Percentiles rank a stretch among this genome's conserved stretches.
Conservation (phyloP, 2,329 filamentous ascomycete genomes). For the Aureobasidium namibiae region DNA sequence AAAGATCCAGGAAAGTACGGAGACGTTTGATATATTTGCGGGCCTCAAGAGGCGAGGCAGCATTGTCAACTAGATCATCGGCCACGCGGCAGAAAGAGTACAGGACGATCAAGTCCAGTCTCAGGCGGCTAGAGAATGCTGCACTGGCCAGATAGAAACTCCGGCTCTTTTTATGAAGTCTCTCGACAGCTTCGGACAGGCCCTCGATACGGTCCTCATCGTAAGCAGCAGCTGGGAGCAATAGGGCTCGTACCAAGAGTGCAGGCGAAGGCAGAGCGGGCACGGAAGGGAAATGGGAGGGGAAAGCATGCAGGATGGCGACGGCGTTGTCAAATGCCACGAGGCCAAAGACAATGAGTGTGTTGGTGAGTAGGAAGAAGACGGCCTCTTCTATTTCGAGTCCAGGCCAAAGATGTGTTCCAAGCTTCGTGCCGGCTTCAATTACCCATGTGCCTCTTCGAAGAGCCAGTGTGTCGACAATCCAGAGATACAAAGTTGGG, state of each 20-base stretch:
- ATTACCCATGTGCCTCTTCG: slow-evolving; percentile 65
- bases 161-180: slow-evolving; percentile 57
- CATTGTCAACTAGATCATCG: slow-evolving; percentile 65
- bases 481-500: slow-evolving; percentile 63
- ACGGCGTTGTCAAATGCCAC: slow-evolving; percentile 62
- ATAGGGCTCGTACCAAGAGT: slow-evolving; percentile 46
- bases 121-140: slow-evolving; percentile 58
- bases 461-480: slow-evolving; percentile 61
- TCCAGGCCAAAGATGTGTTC: slow-evolving; percentile 52
- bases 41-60: slow-evolving; percentile 45
- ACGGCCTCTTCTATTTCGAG: slow-evolving; percentile 66
- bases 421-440: slow-evolving; percentile 58
- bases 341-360: slow-evolving; percentile 60
- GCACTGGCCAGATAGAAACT: slow-evolving; percentile 68
- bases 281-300: slow-evolving; percentile 45
- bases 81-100: slow-evolving; percentile 69
- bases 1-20: slow-evolving; percentile 47
- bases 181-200: slow-evolving; percentile 49
- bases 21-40: slow-evolving; percentile 52
- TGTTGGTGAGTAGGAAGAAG: slow-evolving; percentile 65
- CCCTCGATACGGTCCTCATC: slow-evolving; percentile 51
- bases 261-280: slow-evolving; percentile 42
- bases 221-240: slow-evolving; percentile 42
- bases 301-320: slow-evolving; percentile 57
- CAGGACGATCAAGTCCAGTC: slow-evolving; percentile 59